Evolutionary conservation across 345 rosid species (phyloP), one percentile per base, ranked within the genome.

Genomic region (Trapa incisa): DNA sequence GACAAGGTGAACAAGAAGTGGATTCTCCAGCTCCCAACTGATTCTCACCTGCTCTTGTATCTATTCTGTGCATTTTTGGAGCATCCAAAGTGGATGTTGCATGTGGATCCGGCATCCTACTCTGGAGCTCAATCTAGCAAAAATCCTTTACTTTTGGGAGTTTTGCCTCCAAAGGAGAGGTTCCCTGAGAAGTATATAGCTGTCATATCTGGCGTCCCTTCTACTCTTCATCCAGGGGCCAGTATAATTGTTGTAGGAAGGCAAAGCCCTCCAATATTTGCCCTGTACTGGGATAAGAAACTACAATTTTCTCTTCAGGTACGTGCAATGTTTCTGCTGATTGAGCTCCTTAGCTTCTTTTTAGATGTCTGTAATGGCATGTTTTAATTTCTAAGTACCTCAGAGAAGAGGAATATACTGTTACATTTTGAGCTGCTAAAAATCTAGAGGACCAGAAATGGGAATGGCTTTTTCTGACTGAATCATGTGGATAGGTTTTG

Each of bases 31-130:
- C 91, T 86, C 68, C 97, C 95, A 56, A 87, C 91, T 0, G 99
- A 94, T 81, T 87, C 99, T 35, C 95, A 88, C 78, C 77, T 94
- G 75, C 96, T 91, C 64, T 74, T 87, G 61, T 94, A 94, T 75
- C 75, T 93, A 64, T 93, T 94, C 76, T 91, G 97, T 76, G 99
- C 96, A 38, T 94, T 83, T 75, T 76, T 91, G 65, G 99, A 94
- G 81, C 92, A 91, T 67, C 99, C 97, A 7, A 90, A 89, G 77
- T 94, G 99, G 99, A 94, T 87, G 96, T 79, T 89, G 15, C 99
- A 88, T 75, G 83, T 93, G 60, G 99, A 93, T 80, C 96, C 97
- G 13, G 72, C 88, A 64, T 85, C 95, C 14, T 80, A 86, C 74
- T 75, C 89, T 61, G 99, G 92, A 68, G 86, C 87, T 32, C 96